Conservation (phyloP, 345 rosid species). For the Crucihimalaya himalaica region DNA sequence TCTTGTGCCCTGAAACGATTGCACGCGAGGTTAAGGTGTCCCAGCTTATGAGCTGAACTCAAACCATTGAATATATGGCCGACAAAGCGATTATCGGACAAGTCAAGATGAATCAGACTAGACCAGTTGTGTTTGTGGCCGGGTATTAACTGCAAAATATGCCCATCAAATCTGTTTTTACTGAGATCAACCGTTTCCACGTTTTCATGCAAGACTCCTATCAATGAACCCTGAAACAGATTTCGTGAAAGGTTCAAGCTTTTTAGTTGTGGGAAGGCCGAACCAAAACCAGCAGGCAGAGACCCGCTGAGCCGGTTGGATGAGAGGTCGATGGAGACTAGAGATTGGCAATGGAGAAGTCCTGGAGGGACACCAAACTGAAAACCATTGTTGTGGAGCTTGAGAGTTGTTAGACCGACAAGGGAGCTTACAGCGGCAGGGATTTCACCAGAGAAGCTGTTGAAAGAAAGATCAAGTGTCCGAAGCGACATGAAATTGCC, state of each 20-base stretch:
- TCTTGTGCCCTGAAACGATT: conserved; percentile 63
- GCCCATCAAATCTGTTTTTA: conserved; percentile 75
- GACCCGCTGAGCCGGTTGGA: conserved; percentile 63
- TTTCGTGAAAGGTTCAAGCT: conserved; percentile 72
- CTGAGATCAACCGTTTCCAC: conserved; percentile 72
- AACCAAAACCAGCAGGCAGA: conserved; percentile 70
- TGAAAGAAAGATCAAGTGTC: conserved; percentile 69
- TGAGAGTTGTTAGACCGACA: conserved; percentile 51
- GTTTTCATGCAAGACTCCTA: conserved; percentile 52
- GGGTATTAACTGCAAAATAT: conserved; percentile 72
- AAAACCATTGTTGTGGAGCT: conserved; percentile 59
- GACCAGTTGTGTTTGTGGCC: conserved; percentile 57
- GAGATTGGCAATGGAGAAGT: conserved; percentile 53
- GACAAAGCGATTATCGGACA: conserved; percentile 76
- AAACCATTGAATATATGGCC: conserved; percentile 63
- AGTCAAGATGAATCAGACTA: conserved; percentile 65
- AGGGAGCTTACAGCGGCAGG: conserved; percentile 70
- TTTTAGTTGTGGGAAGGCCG: conserved; percentile 64
- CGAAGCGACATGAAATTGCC: conserved; percentile 71
- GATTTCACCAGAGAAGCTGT: conserved; percentile 74
- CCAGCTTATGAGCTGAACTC: conserved; percentile 59
- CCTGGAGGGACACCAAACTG: conserved; percentile 62
- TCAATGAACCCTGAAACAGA: conserved; percentile 65
- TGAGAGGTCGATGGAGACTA: conserved; percentile 69
- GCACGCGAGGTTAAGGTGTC: conserved; percentile 71